These are phyloP conservation scores for Talaromyces sp. DNA, from an alignment of 2,329 filamentous ascomycete species.

Conservation along the genomic window DNA sequence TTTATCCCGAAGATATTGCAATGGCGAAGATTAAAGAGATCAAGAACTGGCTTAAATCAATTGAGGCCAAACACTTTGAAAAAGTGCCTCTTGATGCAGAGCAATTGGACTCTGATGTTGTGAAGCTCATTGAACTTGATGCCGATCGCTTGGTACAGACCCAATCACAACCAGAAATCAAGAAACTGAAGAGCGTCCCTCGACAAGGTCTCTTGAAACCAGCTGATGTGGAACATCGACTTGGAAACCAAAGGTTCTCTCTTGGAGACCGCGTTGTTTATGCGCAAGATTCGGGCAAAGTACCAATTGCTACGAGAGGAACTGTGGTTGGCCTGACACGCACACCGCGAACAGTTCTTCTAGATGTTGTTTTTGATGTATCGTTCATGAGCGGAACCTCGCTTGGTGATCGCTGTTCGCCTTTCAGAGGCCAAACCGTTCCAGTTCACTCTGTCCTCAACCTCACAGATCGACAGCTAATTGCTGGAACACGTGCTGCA, in stretches of 20 bases:
- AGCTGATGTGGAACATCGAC: conserved; percentile 88
- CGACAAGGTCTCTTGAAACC: conserved; percentile 86
- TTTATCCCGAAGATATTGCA: conserved; percentile 72
- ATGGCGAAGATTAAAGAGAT: conserved; percentile 87
- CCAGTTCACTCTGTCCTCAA: conserved; percentile 85
- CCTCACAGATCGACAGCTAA: conserved; percentile 73
- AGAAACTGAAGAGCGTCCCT: conserved; percentile 75
- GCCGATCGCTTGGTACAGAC: conserved; percentile 61
- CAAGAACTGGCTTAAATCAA: conserved; percentile 82
- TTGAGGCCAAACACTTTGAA: conserved; percentile 89
- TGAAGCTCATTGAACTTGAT: conserved; percentile 71
- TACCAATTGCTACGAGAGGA: conserved; percentile 85
- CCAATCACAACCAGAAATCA: conserved; percentile 54
- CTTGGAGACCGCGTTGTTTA: conserved; percentile 92
- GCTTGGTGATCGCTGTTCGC: conserved; percentile 80
- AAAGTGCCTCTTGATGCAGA: conserved; percentile 94
- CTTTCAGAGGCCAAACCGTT: conserved; percentile 92
- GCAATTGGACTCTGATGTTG: conserved; percentile 87
- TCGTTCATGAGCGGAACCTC: conserved; percentile 98
- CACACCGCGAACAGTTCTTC: conserved; percentile 72
- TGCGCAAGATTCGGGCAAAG: conserved; percentile 85
- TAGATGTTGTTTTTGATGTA: conserved; percentile 90
- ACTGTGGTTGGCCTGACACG: conserved; percentile 94
- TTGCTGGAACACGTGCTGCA: conserved; percentile 50
- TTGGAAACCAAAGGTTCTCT: conserved; percentile 75